These are phyloP conservation scores for Mrakiaceae sp. DNA, from an alignment of 1,284 basidiomycete genomes.

Conservation along the genomic window DNA sequence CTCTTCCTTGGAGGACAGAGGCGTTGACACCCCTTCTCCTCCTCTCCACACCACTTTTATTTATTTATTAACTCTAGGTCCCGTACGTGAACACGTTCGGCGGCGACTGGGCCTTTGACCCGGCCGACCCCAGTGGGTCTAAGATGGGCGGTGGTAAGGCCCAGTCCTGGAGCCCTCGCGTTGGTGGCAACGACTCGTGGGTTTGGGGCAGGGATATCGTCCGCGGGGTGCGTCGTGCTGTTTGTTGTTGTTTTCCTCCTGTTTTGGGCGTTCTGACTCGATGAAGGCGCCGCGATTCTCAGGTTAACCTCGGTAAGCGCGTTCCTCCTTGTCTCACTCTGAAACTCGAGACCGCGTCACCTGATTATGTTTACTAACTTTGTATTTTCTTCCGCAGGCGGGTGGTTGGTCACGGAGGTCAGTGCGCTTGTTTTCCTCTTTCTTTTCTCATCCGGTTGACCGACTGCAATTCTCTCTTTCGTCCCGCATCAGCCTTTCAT, in stretches of 20 bases:
- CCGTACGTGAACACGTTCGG: slow-evolving; percentile 64
- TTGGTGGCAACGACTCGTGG: slow-evolving; percentile 61
- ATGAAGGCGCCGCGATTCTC: neutral
- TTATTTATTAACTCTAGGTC: slow-evolving; percentile 36
- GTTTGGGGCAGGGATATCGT: slow-evolving; percentile 62
- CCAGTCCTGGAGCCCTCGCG: slow-evolving; percentile 59
- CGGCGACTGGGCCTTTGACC: slow-evolving; percentile 57
- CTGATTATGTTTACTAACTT: no score
- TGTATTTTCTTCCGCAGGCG: no score
- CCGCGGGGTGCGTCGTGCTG: slow-evolving; percentile 33
- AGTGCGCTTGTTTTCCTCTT: neutral
- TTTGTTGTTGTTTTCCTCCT: neutral
- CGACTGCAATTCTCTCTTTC: neutral
- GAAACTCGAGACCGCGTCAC: neutral
- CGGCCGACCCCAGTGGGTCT: slow-evolving; percentile 69
- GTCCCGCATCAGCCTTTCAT: slow-evolving; percentile 62
- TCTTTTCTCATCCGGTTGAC: neutral
- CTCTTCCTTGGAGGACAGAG: no score
- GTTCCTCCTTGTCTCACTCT: neutral
- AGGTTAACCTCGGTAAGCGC: slow-evolving; percentile 9
- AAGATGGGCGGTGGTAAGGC: slow-evolving; percentile 43
- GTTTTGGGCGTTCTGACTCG: neutral
- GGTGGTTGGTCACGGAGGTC: neutral
- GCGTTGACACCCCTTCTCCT: no score
- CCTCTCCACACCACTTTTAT: no score